Conservation (phyloP, 2,329 filamentous ascomycete genomes). For the Aureobasidium sp. region DNA sequence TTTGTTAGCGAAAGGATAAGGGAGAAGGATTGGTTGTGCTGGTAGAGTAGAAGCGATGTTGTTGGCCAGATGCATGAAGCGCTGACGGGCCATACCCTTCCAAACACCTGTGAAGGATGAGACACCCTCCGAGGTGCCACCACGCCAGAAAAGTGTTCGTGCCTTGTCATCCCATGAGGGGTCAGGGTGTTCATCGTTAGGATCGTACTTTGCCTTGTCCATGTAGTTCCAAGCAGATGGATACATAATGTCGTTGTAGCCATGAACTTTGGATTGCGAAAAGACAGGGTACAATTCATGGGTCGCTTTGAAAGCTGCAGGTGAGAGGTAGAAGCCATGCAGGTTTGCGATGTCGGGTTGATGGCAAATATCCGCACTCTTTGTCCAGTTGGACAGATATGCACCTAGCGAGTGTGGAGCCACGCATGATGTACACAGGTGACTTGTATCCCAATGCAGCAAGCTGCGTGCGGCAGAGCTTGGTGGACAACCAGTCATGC, state of each 20-base stretch:
- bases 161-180: slow-evolving; percentile 52
- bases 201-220: slow-evolving; percentile 46
- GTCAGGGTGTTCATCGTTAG: slow-evolving; percentile 46
- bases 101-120: slow-evolving; percentile 44
- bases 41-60: slow-evolving; percentile 44
- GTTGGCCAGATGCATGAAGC: slow-evolving; percentile 61
- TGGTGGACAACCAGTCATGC: slow-evolving; percentile 50
- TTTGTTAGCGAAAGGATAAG: slow-evolving; percentile 27
- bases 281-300: slow-evolving; percentile 65
- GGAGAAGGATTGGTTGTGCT: slow-evolving; percentile 49
- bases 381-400: slow-evolving; percentile 58
- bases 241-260: slow-evolving; percentile 70
- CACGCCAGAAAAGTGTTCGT: slow-evolving; percentile 65
- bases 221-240: slow-evolving; percentile 57
- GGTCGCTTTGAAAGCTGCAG: slow-evolving; percentile 53
- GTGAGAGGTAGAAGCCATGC: slow-evolving; percentile 63
- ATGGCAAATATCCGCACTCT: slow-evolving; percentile 60
- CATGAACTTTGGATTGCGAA: slow-evolving; percentile 61
- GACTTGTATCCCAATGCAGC: slow-evolving; percentile 54
- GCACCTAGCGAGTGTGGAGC: slow-evolving; percentile 57
- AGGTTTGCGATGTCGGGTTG: slow-evolving; percentile 68
- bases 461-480: slow-evolving; percentile 51
- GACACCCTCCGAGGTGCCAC: slow-evolving; percentile 51
- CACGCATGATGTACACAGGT: slow-evolving; percentile 57
- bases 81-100: slow-evolving; percentile 61